Evolutionary conservation across 2,329 filamentous ascomycete species (phyloP).

Genomic region (Fusarium xylarioides): DNA sequence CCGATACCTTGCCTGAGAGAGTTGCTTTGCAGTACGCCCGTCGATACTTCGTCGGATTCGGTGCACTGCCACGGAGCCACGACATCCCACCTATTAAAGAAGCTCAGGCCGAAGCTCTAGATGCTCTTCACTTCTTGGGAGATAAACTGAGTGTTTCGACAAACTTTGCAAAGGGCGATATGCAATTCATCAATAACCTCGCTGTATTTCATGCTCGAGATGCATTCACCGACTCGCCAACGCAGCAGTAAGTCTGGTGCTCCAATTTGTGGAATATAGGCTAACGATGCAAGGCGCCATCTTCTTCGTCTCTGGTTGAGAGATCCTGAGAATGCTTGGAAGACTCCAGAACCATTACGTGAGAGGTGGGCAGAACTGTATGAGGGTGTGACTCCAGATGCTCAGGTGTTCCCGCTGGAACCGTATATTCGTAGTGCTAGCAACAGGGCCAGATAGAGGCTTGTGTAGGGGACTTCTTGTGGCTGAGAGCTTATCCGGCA

Average conservation of each 20-base stretch:
- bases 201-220: constrained; percentile 62
- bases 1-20: not conserved
- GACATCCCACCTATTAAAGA: constrained; percentile 64
- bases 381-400: constrained; percentile 9
- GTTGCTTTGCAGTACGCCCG: constrained; percentile 24
- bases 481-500: too few species aligned
- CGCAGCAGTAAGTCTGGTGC: constrained; percentile 2
- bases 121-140: constrained; percentile 58
- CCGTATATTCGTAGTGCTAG: constrained; percentile 27
- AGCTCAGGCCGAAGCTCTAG: constrained; percentile 61
- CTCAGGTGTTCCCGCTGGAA: constrained; percentile 19
- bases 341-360: constrained; percentile 23
- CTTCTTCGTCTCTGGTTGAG: constrained; percentile 59
- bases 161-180: constrained; percentile 58
- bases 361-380: constrained; percentile 26
- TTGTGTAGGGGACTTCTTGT: not conserved
- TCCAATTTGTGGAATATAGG: fast-evolving
- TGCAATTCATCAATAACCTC: constrained; percentile 65
- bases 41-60: constrained; percentile 32
- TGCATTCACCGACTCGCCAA: constrained; percentile 47
- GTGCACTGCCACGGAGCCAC: constrained; percentile 54
- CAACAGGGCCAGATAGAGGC: constrained; percentile 9
- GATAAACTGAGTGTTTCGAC: constrained; percentile 55
- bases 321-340: constrained; percentile 58
- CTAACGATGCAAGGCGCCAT: constrained; percentile 47